phyloP scores from a whole-genome alignment of 1,284 basidiomycete genomes.

The Naganishia cerealis region DNA sequence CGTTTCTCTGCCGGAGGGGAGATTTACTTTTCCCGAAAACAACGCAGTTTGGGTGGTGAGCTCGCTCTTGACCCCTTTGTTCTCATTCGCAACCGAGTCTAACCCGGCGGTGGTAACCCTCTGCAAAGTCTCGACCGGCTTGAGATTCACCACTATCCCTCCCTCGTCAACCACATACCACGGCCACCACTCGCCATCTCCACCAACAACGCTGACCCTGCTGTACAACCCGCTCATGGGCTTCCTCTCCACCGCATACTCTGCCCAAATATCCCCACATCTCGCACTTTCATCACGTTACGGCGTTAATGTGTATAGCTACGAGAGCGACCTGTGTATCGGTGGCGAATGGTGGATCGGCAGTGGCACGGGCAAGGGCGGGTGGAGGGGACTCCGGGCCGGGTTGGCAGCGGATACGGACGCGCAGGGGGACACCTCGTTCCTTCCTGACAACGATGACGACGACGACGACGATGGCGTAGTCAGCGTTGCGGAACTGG shows the following conservation, averaged over 20 bases:
- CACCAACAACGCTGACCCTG: conserved; percentile 90
- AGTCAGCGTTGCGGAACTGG: not conserved
- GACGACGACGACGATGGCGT: not conserved
- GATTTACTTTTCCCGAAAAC: conserved; percentile 87
- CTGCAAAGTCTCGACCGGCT: conserved; percentile 79
- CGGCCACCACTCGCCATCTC: conserved; percentile 59
- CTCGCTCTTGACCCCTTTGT: no score
- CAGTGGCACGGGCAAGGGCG: conserved; percentile 47
- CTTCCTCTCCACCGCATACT: conserved; percentile 86
- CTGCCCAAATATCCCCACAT: conserved; percentile 79
- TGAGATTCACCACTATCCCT: conserved; percentile 83
- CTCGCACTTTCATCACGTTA: conserved; percentile 87
- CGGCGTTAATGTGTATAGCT: conserved; percentile 95
- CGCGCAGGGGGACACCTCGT: not conserved
- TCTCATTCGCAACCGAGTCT: no score
- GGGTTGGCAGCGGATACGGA: not conserved
- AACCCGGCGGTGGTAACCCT: no score
- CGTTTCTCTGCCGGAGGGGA: conserved; percentile 90
- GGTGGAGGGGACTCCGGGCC: conserved; percentile 25
- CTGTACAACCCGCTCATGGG: conserved; percentile 96
- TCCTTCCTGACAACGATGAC: not conserved
- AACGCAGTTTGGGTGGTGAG: conserved; percentile 86
- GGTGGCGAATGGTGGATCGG: conserved; percentile 93
- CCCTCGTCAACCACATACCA: conserved; percentile 54
- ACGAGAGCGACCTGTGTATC: conserved; percentile 91